A percentile compares a stretch with the other conserved stretches of the same genome.
phyloP scores from a whole-genome alignment of 768 basidiomycete genomes.

The Cystofilobasidium bisporidii region DNA sequence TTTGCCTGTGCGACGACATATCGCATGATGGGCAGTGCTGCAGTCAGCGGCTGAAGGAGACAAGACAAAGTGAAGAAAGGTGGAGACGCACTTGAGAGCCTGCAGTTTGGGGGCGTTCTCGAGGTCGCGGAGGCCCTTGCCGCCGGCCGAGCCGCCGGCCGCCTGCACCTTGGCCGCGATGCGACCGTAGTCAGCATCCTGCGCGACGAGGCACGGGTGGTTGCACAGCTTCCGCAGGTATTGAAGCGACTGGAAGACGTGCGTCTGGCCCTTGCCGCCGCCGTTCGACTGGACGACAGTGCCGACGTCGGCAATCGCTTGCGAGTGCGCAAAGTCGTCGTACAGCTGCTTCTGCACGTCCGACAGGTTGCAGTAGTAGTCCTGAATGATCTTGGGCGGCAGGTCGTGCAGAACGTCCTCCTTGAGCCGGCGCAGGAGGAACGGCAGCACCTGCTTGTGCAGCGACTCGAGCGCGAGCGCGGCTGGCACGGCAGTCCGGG shows the following conservation, averaged over 20 bases:
- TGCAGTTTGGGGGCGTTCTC: constrained; percentile 87
- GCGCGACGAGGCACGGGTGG: constrained; percentile 85
- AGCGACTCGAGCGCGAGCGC: constrained; percentile 87
- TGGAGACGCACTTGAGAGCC: constrained; percentile 62
- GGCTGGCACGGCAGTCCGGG: constrained; percentile 46
- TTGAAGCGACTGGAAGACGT: constrained; percentile 94
- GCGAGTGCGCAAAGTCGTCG: constrained; percentile 81
- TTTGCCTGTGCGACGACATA: constrained; percentile 56
- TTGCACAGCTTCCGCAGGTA: constrained; percentile 97
- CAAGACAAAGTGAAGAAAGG: neutral
- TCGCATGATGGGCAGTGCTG: neutral
- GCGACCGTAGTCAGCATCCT: constrained; percentile 53
- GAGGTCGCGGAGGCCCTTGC: constrained; percentile 55
- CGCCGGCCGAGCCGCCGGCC: constrained; percentile 33
- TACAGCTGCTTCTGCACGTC: constrained; percentile 88
- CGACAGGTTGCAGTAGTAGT: constrained; percentile 96
- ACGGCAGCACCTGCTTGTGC: constrained; percentile 98
- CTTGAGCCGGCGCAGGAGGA: constrained; percentile 88
- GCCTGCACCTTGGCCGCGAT: constrained; percentile 45
- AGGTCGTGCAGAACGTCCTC: constrained; percentile 93
- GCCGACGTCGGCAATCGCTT: constrained; percentile 32
- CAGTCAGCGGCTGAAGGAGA: too few relatives aligned
- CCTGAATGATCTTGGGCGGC: constrained; percentile 98
- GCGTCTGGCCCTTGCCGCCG: constrained; percentile 52
- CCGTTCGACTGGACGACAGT: constrained; percentile 41